Conservation (phyloP, 441 rosid genomes). For the Kokia cookei region DNA sequence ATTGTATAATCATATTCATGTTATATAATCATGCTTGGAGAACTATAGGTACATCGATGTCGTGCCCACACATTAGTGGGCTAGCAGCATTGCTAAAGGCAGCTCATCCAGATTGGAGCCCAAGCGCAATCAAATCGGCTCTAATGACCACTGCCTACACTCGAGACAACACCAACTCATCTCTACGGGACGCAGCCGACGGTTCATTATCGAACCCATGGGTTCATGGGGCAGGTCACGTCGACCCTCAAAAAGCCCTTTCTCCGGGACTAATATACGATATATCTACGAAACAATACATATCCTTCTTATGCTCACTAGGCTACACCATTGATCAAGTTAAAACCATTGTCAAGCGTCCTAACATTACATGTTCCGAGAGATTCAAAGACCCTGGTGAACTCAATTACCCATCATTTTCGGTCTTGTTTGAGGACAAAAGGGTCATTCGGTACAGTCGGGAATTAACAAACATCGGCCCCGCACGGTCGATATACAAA, state of each 20-base stretch:
- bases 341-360: slow-evolving; percentile 51
- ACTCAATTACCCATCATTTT: slow-evolving; percentile 84
- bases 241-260: slow-evolving; percentile 52
- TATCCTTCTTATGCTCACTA: slow-evolving; percentile 68
- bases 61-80: slow-evolving; percentile 73
- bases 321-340: slow-evolving; percentile 55
- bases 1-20: too few species aligned
- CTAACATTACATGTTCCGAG: slow-evolving; percentile 42
- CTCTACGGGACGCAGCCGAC: slow-evolving; percentile 42
- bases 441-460: slow-evolving; percentile 71
- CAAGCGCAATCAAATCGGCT: slow-evolving; percentile 62
- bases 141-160: slow-evolving; percentile 59
- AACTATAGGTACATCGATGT: slow-evolving; percentile 49
- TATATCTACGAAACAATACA: slow-evolving; percentile 52
- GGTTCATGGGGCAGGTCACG: slow-evolving; percentile 58
- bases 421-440: slow-evolving; percentile 52
- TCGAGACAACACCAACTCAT: slow-evolving; percentile 43
- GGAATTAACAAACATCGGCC: slow-evolving; percentile 67
- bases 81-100: slow-evolving; percentile 55
- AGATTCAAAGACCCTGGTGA: slow-evolving; percentile 62
- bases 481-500: slow-evolving; percentile 41
- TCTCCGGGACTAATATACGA: slow-evolving; percentile 55
- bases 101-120: slow-evolving; percentile 65
- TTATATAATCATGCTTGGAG: neutral
- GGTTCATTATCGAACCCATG: slow-evolving; percentile 37